A percentile compares a stretch with the other conserved stretches of the same genome.
Evolutionary conservation across 495 filamentous ascomycete species (phyloP).

Genomic region (Talaromyces proteolyticus): DNA sequence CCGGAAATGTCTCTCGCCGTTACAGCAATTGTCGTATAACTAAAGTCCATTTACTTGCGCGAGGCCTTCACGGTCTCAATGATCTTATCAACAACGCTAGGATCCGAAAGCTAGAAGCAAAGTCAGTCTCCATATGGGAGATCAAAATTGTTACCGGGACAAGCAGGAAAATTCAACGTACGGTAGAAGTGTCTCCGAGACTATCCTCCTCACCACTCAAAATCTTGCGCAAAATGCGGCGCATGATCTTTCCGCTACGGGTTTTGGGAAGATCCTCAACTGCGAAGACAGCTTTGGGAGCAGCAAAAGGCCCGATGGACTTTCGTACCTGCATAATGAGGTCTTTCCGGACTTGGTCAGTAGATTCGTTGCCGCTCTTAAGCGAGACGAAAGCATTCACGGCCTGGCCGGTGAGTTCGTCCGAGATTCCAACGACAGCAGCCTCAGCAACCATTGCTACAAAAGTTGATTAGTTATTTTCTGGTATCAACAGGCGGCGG

Average conservation of each 20-base stretch:
- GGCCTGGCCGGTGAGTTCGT: conserved; percentile 93
- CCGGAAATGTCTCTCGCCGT: no score
- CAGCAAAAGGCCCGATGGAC: conserved; percentile 94
- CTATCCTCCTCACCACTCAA: conserved; percentile 95
- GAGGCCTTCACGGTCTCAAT: conserved; percentile 68
- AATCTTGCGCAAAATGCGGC: conserved; percentile 94
- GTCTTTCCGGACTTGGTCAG: conserved; percentile 84
- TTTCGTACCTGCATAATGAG: conserved; percentile 91
- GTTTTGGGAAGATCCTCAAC: conserved; percentile 96
- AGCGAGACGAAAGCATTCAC: conserved; percentile 95
- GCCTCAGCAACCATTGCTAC: conserved; percentile 78
- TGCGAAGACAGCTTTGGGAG: conserved; percentile 87
- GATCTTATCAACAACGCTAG: conserved; percentile 83
- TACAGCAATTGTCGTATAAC: no score
- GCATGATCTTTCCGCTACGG: conserved; percentile 96
- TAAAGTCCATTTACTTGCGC: conserved; percentile 44
- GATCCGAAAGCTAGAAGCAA: conserved; percentile 71
- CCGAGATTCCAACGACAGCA: conserved; percentile 87
- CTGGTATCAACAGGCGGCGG: neutral
- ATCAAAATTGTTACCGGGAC: neutral
- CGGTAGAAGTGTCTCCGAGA: conserved; percentile 86
- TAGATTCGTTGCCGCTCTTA: conserved; percentile 77
- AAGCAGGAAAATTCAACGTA: conserved; percentile 37
- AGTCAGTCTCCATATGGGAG: conserved; percentile 25
- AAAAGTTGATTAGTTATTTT: neutral